These are phyloP conservation scores for Lactuca sativa DNA, from an alignment of 129 eudicot genomes.

Conservation along the genomic window DNA sequence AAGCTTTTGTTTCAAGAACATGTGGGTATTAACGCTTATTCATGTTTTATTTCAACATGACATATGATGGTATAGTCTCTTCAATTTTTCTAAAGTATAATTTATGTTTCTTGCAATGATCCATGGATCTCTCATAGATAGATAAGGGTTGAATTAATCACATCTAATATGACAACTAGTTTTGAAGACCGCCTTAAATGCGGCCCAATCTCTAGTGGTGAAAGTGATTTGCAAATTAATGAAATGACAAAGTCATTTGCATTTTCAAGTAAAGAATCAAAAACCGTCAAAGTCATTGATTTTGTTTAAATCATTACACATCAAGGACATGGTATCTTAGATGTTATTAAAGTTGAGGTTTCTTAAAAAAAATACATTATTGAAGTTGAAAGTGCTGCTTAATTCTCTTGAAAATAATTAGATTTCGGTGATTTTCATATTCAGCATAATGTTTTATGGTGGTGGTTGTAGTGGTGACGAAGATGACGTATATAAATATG, in stretches of 20 bases:
- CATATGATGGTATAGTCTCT: background rate
- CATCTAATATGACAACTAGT: conserved; percentile 39
- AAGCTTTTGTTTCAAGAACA: conserved; percentile 74
- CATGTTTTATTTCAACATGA: background rate
- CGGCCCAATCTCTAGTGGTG: conserved; percentile 96
- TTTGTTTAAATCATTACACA: conserved; percentile 51
- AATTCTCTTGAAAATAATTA: conserved; percentile 20
- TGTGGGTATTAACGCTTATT: conserved; percentile 53
- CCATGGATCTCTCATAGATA: conserved; percentile 61
- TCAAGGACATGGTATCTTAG: conserved; percentile 33
- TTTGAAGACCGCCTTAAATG: conserved; percentile 71
- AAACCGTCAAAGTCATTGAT: conserved; percentile 48
- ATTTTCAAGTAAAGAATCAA: conserved; percentile 35
- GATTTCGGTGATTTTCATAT: background rate
- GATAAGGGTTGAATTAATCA: conserved; percentile 63
- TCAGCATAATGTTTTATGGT: no score
- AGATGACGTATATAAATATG: no score
- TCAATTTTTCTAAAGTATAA: background rate
- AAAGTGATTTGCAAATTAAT: conserved; percentile 74
- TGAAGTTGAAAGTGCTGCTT: conserved; percentile 2
- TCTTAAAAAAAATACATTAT: background rate
- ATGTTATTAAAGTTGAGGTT: no score
- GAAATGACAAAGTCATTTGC: conserved; percentile 75
- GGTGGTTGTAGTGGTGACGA: no score
- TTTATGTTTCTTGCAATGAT: conserved; percentile 7